Base-by-base conservation (phyloP, 768 basidiomycete genomes). In the Tylopilus felleus region DNA sequence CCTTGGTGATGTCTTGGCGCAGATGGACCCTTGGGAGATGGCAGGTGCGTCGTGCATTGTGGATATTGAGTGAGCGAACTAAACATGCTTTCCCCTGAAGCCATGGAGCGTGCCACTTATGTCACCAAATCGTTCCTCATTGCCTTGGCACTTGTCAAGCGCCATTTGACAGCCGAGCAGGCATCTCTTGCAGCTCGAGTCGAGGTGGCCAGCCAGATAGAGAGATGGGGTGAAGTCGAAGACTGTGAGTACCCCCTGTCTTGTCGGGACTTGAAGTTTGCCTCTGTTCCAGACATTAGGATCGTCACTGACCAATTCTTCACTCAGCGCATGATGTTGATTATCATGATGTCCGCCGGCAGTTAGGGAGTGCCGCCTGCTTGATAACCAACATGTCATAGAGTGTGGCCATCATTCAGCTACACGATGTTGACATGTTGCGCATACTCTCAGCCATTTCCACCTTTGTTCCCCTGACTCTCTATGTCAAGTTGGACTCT, bases 191-290 rank as follows among this genome's bases (percentile, higher is more conserved):
- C 91, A 0, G 81, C 93, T 8, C 87, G 88, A 49, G 95, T 96
- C 8, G 97, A 99, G 73, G 96, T 99, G 0, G 79, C 85, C 58
- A 95, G 93, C 68, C 96, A 98, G 74, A 98, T 98, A 56, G 84
- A 95, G 71, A 80, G 86, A 46, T 99, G 97, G 97, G 97, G 97
- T n/a, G 96, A 98, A 73, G 97, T 99, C 0, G 97, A 98, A 76
- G 97, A 98, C 69, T 92, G 96, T 98, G 65, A 77, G 97, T 78
- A 28, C 42, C 21, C 19, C 27, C 31, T 6, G 23, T 47, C 14
- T 47, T 31, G 39, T 41, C 31, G 53, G 49, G 47, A 40, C 43
- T 47, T 52, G 31, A 48, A 65, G 43, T 23, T 51, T 25, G 22
- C 39, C n/a, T 41, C 9, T 38, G 33, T 19, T 41, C 27, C 40